Conservation (phyloP, 2,329 filamentous ascomycete genomes). For the Hawksworthiomyces lignivorus region DNA sequence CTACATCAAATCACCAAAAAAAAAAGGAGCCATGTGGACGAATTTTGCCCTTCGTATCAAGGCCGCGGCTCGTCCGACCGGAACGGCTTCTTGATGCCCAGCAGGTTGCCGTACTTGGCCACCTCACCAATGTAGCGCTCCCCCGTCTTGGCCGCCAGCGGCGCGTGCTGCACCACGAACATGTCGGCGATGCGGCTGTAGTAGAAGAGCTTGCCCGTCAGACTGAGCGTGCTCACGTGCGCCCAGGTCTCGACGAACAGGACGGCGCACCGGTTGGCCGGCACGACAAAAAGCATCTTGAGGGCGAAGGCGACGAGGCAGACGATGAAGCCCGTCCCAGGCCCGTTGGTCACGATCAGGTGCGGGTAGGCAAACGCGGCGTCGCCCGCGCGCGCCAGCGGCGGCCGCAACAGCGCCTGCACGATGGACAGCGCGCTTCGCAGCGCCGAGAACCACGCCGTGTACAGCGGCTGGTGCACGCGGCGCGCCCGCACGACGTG, state of each 20-base stretch:
- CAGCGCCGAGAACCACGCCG: slow-evolving; percentile 62
- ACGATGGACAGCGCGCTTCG: slow-evolving; percentile 42
- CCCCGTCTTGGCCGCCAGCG: slow-evolving; percentile 43
- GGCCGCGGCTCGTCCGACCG: not conserved
- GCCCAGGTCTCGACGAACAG: slow-evolving; percentile 94
- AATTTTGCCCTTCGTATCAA: too few species aligned
- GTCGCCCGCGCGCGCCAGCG: slow-evolving; percentile 13
- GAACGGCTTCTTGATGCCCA: slow-evolving; percentile 19
- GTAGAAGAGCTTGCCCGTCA: slow-evolving; percentile 73
- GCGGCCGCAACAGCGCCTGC: slow-evolving; percentile 24
- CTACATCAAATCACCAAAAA: too few species aligned
- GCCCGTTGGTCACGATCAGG: slow-evolving; percentile 79
- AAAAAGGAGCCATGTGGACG: too few species aligned
- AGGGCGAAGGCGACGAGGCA: slow-evolving; percentile 41
- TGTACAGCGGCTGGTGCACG: slow-evolving; percentile 73
- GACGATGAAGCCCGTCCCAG: slow-evolving; percentile 77
- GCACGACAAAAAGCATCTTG: slow-evolving; percentile 37
- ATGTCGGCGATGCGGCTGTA: slow-evolving; percentile 59
- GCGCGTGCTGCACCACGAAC: slow-evolving; percentile 75
- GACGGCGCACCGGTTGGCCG: slow-evolving; percentile 54
- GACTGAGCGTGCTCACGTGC: slow-evolving; percentile 69
- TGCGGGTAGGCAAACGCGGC: slow-evolving; percentile 49
- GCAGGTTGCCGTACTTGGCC: slow-evolving; percentile 15
- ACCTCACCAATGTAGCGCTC: slow-evolving; percentile 21
- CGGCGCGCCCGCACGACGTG: slow-evolving; percentile 67